A percentile compares a stretch with the other conserved stretches of the same genome.
phyloP scores from a whole-genome alignment of 2,329 filamentous ascomycete genomes.

The Trichoderma atrobrunneum region DNA sequence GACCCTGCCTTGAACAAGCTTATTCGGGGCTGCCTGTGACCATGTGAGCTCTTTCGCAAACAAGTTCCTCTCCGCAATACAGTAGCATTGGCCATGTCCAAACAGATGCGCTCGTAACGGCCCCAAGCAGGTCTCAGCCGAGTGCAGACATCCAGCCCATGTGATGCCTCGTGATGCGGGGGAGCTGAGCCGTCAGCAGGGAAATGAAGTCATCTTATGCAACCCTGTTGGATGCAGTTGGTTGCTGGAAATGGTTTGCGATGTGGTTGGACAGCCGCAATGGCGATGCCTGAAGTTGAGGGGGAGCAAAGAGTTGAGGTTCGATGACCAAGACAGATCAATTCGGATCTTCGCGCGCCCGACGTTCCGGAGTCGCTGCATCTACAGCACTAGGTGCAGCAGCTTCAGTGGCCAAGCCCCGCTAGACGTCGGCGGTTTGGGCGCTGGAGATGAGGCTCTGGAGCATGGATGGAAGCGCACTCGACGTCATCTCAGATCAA shows the following conservation, averaged over 20 bases:
- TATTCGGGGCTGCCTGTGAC: background rate
- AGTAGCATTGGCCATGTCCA: background rate
- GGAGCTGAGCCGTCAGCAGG: background rate
- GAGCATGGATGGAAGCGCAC: background rate
- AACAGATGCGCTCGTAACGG: background rate
- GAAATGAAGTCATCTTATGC: background rate
- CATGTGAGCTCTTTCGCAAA: background rate
- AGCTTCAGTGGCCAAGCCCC: background rate
- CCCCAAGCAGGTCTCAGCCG: background rate
- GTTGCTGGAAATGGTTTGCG: background rate
- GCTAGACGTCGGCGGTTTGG: background rate
- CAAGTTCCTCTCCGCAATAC: background rate
- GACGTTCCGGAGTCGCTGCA: background rate
- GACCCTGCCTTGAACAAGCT: background rate
- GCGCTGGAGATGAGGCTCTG: background rate
- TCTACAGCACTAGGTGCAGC: background rate
- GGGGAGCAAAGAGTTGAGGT: background rate
- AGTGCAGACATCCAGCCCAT: background rate
- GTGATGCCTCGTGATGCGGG: constrained; percentile 1
- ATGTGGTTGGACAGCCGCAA: background rate
- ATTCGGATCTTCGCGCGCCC: background rate
- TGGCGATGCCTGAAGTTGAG: background rate
- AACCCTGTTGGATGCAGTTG: background rate
- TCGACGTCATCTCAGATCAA: background rate
- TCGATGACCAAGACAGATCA: background rate